A percentile compares a stretch with the other conserved stretches of the same genome.
Conservation (phyloP, 345 rosid species). For the Durio zibethinus region DNA sequence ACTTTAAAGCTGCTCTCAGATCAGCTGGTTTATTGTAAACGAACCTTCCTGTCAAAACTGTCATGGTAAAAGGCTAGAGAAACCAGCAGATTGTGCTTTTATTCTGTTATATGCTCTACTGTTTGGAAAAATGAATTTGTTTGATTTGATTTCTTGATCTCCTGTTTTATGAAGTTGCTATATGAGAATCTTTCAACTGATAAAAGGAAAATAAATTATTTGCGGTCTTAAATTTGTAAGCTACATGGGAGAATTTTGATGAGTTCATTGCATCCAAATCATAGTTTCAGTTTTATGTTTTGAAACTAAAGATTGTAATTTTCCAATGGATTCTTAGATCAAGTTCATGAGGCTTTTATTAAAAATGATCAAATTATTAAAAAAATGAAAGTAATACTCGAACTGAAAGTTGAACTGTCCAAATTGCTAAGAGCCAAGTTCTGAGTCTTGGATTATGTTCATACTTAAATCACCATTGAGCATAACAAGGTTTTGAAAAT, state of each 20-base stretch:
- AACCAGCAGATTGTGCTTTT: background rate
- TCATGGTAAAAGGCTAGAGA: background rate
- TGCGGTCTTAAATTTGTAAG: background rate
- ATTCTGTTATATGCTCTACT: background rate
- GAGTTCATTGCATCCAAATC: background rate
- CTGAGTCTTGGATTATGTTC: no score
- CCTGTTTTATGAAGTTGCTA: background rate
- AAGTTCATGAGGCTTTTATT: no score
- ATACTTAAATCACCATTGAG: no score
- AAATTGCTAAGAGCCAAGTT: no score
- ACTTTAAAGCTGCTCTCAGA: slow-evolving; percentile 45
- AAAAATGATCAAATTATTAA: no score
- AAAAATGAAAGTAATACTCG: no score
- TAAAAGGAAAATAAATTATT: background rate
- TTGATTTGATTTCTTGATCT: background rate
- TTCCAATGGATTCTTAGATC: background rate
- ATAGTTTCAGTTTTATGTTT: background rate
- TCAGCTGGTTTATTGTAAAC: slow-evolving; percentile 48
- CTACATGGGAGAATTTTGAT: background rate
- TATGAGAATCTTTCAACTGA: background rate
- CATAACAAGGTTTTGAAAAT: no score
- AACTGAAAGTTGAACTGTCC: no score
- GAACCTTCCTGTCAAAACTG: background rate
- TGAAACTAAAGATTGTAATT: background rate
- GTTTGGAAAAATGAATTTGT: background rate